Evolutionary conservation across 371 early-diverging fungal species (phyloP), one percentile per base, ranked within the genome.

Genomic region (Coemansia sp.): DNA sequence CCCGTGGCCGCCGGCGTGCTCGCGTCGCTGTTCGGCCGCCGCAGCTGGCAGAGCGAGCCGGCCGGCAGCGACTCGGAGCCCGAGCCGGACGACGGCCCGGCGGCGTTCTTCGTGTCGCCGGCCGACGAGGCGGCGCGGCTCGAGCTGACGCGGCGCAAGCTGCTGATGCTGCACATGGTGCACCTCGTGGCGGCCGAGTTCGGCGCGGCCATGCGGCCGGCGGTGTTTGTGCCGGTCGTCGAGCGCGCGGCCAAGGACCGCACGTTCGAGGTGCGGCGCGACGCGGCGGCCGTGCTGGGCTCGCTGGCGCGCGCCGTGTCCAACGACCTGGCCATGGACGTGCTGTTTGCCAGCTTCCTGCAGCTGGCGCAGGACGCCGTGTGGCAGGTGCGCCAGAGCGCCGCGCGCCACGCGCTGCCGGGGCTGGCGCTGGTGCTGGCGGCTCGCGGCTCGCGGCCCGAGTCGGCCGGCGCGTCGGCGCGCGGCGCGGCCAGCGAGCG

Each of bases 161-260:
- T 72, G 55, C 63, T 75, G 54, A 65, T 77, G 67, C 64, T 79
- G 39, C 69, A 78, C 12, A 68, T 79, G 70, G 60, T 79, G 9
- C 72, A 65, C 34, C 61, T 70, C 47, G 60, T 76, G 6, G 76
- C 71, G 4, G 59, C 66, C 11, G 77, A 79, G 48, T 79, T 60
- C 39, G 80, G 80, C 9, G 59, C 67, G 0, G 43, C 11, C 8
- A 64, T 79, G 64, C 69, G 76, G 55, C 79, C 79, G 2, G 80
- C 80, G 1, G 80, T 79, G 47, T 79, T 79, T 57, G 76, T 79
- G 35, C 80, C 80, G 1, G 80, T 76, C 8, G 71, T 79, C 4
- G 80, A 79, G 61, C 59, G 68, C 6, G 47, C 80, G 2, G 41
- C 71, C 12, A 47, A 57, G 38, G 80, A 79, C 57, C 41, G 47